Conservation (phyloP, 176 grass and related monocot species). For the Tillandsia leiboldiana region DNA sequence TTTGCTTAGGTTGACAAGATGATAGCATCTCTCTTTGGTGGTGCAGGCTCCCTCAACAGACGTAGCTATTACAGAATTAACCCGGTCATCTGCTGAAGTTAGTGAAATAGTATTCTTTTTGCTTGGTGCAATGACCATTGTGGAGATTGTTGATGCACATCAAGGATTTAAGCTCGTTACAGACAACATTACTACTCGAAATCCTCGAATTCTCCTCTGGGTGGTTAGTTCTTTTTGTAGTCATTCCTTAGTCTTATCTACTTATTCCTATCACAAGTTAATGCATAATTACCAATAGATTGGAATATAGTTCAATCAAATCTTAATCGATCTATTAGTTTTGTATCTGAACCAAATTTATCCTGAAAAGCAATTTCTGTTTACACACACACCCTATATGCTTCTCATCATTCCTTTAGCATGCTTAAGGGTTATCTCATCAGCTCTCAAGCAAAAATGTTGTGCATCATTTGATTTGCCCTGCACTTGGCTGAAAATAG, state of each 20-base stretch:
- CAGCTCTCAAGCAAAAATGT: too few species aligned
- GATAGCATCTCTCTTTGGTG: slow-evolving; percentile 6
- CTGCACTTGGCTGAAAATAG: neutral
- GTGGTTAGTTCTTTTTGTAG: slow-evolving; percentile 52
- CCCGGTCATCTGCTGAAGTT: slow-evolving; percentile 58
- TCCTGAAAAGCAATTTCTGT: neutral
- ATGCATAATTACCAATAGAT: too few species aligned
- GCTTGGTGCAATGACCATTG: slow-evolving; percentile 97
- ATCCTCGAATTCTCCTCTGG: slow-evolving; percentile 76
- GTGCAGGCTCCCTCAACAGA: slow-evolving; percentile 76
- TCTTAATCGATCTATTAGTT: too few species aligned
- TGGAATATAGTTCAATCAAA: too few species aligned
- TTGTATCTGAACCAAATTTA: neutral
- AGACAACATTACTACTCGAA: slow-evolving; percentile 94
- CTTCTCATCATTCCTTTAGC: neutral
- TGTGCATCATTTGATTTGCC: too few species aligned
- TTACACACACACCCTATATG: neutral
- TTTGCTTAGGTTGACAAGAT: slow-evolving; percentile 5
- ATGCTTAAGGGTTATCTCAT: neutral
- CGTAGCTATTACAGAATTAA: slow-evolving; percentile 75
- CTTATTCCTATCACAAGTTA: neutral
- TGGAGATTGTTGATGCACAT: slow-evolving; percentile 99
- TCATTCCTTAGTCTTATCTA: neutral
- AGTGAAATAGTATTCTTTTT: slow-evolving; percentile 99
- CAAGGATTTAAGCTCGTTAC: slow-evolving; percentile 96